phyloP scores from a whole-genome alignment of 1,284 basidiomycete species.

The Lignosus rhinocerotis region DNA sequence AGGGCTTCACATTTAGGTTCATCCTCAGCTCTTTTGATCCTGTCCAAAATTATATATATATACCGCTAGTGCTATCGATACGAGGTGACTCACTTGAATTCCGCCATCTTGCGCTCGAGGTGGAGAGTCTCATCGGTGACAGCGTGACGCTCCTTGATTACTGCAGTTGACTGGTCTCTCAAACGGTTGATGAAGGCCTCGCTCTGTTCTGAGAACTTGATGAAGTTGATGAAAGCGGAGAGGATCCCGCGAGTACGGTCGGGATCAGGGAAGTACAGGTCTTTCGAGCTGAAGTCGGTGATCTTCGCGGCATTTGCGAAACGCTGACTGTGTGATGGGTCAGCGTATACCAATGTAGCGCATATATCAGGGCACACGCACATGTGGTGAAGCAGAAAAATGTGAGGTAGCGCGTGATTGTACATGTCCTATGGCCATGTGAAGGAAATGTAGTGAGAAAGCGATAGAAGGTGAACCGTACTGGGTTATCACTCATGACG shows the following conservation, averaged over 20 bases:
- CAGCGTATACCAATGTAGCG: neutral
- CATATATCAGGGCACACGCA: conserved; percentile 4
- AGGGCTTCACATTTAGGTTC: conserved; percentile 68
- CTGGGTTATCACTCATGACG: conserved; percentile 48
- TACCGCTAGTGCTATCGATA: neutral
- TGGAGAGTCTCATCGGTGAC: conserved; percentile 53
- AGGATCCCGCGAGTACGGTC: conserved; percentile 73
- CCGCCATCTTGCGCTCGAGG: conserved; percentile 53
- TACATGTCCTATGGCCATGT: conserved; percentile 30
- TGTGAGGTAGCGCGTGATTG: conserved; percentile 29
- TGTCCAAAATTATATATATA: conserved; percentile 32
- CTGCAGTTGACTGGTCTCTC: conserved; percentile 55
- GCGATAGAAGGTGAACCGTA: conserved; percentile 4
- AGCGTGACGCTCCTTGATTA: conserved; percentile 57
- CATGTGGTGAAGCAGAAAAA: conserved; percentile 33
- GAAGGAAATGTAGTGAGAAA: neutral
- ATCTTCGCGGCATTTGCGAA: conserved; percentile 76
- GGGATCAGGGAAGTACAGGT: conserved; percentile 72
- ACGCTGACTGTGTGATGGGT: conserved; percentile 47
- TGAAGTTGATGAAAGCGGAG: conserved; percentile 90
- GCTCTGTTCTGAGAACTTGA: conserved; percentile 84
- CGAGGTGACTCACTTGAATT: conserved; percentile 57
- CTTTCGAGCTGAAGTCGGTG: conserved; percentile 74
- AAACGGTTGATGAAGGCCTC: conserved; percentile 59
- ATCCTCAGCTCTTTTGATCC: conserved; percentile 68